Evolutionary conservation across 2,329 filamentous ascomycete species (phyloP).

Genomic region (Hymenotorrendiella dingleyae): DNA sequence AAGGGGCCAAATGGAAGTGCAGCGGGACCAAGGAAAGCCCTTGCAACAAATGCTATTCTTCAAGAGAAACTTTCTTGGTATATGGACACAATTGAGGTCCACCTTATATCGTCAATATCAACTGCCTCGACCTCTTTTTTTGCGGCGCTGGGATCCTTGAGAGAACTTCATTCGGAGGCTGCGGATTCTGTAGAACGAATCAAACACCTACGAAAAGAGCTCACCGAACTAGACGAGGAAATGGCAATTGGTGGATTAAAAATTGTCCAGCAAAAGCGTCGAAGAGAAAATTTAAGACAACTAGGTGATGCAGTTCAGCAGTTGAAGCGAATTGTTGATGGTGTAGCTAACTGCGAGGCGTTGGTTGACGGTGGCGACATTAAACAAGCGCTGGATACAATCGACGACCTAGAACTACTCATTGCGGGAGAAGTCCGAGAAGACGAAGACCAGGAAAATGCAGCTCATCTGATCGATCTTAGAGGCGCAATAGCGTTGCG

Average conservation of each 20-base stretch:
- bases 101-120: slow-evolving; percentile 93
- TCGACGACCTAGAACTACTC: slow-evolving; percentile 72
- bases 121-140: slow-evolving; percentile 96
- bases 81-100: slow-evolving; percentile 98
- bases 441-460: slow-evolving; percentile 11
- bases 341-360: slow-evolving; percentile 69
- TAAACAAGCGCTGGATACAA: slow-evolving; percentile 69
- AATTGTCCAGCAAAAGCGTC: slow-evolving; percentile 74
- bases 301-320: slow-evolving; percentile 79
- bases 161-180: slow-evolving; percentile 86
- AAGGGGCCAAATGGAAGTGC: slow-evolving; percentile 50
- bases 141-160: slow-evolving; percentile 81
- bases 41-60: slow-evolving; percentile 93
- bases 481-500: slow-evolving; percentile 72
- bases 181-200: slow-evolving; percentile 87
- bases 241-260: slow-evolving; percentile 81
- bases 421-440: slow-evolving; percentile 61
- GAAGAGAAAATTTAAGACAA: slow-evolving; percentile 77
- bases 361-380: slow-evolving; percentile 79
- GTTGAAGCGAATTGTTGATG: slow-evolving; percentile 70
- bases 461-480: slow-evolving; percentile 54
- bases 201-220: slow-evolving; percentile 70
- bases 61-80: slow-evolving; percentile 99
- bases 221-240: slow-evolving; percentile 76
- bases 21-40: slow-evolving; percentile 67